Percentiles rank a stretch among this genome's conserved stretches.
These are phyloP conservation scores for Scutellaria barbata DNA, from an alignment of 257 asterid species.

Conservation along the genomic window DNA sequence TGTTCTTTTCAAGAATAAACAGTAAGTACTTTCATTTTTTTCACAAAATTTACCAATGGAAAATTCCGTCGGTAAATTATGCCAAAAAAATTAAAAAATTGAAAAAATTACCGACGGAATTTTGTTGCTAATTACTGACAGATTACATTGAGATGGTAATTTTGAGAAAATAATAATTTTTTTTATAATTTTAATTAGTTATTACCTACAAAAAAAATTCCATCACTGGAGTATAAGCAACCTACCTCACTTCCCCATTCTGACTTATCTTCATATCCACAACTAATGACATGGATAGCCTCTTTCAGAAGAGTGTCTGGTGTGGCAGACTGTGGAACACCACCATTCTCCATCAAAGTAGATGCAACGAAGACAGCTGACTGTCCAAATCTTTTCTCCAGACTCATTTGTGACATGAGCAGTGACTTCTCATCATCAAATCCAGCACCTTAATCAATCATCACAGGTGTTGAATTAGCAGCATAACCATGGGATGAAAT, in stretches of 20 bases:
- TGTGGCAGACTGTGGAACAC: slow-evolving; percentile 92
- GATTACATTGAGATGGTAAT: too few relatives aligned
- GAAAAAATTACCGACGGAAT: too few relatives aligned
- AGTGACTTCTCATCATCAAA: slow-evolving; percentile 92
- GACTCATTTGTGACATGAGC: slow-evolving; percentile 94
- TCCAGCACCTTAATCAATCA: slow-evolving; percentile 72
- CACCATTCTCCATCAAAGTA: slow-evolving; percentile 96
- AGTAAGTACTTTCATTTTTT: too few relatives aligned
- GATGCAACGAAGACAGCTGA: slow-evolving; percentile 98
- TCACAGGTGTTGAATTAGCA: slow-evolving; percentile 28
- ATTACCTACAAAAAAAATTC: too few relatives aligned
- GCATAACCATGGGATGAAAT: slow-evolving; percentile 21
- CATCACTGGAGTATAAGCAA: too few relatives aligned
- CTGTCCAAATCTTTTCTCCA: slow-evolving; percentile 96
- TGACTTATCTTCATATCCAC: slow-evolving; percentile 99
- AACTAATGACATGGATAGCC: slow-evolving; percentile 98
- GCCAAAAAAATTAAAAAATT: too few relatives aligned
- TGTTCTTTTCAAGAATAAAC: slow-evolving; percentile 9
- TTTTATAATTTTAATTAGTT: too few relatives aligned
- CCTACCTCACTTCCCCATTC: slow-evolving; percentile 97
- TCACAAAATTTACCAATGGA: too few relatives aligned
- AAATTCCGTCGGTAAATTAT: too few relatives aligned
- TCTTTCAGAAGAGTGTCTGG: slow-evolving; percentile 94
- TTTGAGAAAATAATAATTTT: too few relatives aligned
- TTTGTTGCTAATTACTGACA: too few relatives aligned